phyloP scores from a whole-genome alignment of 768 basidiomycete species.

The Suillus subaureus region DNA sequence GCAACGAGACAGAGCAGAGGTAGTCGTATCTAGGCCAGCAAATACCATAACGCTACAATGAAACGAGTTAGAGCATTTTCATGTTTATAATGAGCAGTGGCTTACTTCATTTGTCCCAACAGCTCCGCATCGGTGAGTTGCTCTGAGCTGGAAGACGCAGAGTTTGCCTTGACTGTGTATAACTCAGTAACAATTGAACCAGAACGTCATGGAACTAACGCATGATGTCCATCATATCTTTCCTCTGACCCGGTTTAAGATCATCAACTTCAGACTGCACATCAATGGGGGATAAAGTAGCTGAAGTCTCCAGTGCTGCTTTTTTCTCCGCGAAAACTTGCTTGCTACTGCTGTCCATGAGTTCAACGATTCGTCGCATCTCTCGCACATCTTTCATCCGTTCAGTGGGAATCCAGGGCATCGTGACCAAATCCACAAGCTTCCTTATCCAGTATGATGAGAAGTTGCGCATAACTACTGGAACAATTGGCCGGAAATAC shows the following conservation, averaged over 20 bases:
- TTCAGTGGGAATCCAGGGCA: background rate
- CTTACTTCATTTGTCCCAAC: conserved; percentile 31
- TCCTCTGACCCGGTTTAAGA: conserved; percentile 9
- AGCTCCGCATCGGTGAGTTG: conserved; percentile 26
- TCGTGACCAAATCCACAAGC: background rate
- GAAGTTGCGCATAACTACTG: background rate
- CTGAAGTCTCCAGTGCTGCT: conserved; percentile 13
- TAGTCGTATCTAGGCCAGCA: conserved; percentile 21
- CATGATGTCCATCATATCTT: conserved; percentile 33
- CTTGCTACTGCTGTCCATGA: conserved; percentile 19
- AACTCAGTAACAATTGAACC: background rate
- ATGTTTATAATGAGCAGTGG: background rate
- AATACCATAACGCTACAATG: conserved; percentile 24
- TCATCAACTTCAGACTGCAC: conserved; percentile 14
- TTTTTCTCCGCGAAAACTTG: conserved; percentile 24
- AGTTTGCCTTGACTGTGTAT: conserved; percentile 27
- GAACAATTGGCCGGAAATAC: background rate
- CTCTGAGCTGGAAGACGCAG: conserved; percentile 19
- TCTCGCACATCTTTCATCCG: background rate
- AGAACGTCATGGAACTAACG: conserved; percentile 17
- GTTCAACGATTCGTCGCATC: conserved; percentile 14
- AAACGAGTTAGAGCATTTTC: background rate
- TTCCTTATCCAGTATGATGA: conserved; percentile 4
- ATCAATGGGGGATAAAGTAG: background rate
- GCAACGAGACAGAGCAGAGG: conserved; percentile 21